Conservation (phyloP, 768 basidiomycete genomes). For the Hericium coralloides region DNA sequence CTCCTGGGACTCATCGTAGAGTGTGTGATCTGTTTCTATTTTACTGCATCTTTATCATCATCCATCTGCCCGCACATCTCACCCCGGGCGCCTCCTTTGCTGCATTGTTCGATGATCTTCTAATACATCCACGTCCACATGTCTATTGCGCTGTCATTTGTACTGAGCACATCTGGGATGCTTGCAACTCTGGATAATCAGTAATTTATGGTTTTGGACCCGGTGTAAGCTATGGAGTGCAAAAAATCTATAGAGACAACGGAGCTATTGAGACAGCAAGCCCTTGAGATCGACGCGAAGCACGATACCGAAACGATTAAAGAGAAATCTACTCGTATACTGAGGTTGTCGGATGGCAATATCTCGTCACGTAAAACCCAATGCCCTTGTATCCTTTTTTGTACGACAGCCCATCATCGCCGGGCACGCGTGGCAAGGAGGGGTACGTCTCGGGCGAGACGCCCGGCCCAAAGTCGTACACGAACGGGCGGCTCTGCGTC, state of each 20-base stretch:
- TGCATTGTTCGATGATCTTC: constrained; percentile 2
- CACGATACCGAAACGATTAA: no score
- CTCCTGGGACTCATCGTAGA: constrained; percentile 10
- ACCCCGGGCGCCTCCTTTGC: background rate
- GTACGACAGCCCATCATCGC: constrained; percentile 25
- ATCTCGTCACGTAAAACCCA: constrained; percentile 46
- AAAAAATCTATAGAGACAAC: no score
- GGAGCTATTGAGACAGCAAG: no score
- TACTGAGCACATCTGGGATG: constrained; percentile 1
- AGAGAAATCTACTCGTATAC: background rate
- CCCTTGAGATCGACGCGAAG: no score
- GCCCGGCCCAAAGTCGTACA: constrained; percentile 71
- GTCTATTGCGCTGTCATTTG: background rate
- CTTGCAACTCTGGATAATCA: background rate
- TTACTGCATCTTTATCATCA: constrained; percentile 14
- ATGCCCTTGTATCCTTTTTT: constrained; percentile 27
- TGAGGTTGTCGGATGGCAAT: constrained; percentile 21
- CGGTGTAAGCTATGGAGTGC: no score
- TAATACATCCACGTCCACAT: background rate
- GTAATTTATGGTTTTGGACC: background rate
- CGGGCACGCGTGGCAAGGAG: constrained; percentile 10
- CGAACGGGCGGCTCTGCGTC: constrained; percentile 68
- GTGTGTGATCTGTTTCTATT: constrained; percentile 7
- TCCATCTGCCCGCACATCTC: constrained; percentile 2
- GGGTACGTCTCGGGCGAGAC: constrained; percentile 50